Percentiles rank a stretch among this genome's conserved stretches.
Conservation (phyloP, 1,284 basidiomycete genomes). For the Trichosporon sp. region DNA sequence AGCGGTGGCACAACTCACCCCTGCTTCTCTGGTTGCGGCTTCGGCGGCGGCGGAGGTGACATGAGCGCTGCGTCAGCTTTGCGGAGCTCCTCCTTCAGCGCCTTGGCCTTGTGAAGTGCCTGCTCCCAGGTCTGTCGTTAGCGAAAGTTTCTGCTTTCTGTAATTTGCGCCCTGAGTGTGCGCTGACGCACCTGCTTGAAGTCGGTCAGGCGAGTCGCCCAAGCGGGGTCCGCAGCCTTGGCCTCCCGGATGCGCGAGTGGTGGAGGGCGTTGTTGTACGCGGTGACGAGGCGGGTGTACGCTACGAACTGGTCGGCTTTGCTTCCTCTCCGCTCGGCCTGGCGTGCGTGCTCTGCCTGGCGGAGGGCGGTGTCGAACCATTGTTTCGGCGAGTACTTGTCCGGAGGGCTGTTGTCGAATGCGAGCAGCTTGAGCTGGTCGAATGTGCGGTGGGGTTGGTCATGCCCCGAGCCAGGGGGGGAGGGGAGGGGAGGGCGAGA, state of each 20-base stretch:
- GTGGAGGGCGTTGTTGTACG: constrained; percentile 38
- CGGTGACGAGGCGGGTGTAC: constrained; percentile 43
- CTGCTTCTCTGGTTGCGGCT: constrained; percentile 13
- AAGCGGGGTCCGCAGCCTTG: constrained; percentile 41
- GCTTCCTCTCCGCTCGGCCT: constrained; percentile 43
- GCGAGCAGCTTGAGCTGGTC: constrained; percentile 27
- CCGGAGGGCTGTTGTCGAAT: constrained; percentile 31
- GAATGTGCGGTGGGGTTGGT: constrained; percentile 9
- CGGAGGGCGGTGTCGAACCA: constrained; percentile 52
- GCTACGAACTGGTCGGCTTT: constrained; percentile 51
- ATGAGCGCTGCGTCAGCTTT: constrained; percentile 17
- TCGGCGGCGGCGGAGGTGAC: constrained; percentile 24
- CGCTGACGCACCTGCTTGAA: constrained; percentile 46
- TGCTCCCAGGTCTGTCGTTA: constrained; percentile 42
- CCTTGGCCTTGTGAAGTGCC: constrained; percentile 48
- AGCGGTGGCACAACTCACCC: background rate
- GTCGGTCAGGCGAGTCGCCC: constrained; percentile 43
- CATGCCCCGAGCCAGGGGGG: constrained; percentile 18
- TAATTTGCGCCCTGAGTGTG: background rate
- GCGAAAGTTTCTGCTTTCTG: background rate
- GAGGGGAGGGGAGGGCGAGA: constrained; percentile 22
- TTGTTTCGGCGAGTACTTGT: constrained; percentile 39
- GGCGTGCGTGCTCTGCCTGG: constrained; percentile 46
- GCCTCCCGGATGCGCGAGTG: constrained; percentile 40
- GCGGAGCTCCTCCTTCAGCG: constrained; percentile 44